Percentiles rank a stretch among this genome's conserved stretches.
Conservation (phyloP, 192 early-diverging fungal species). For the Phycomyces nitens region DNA sequence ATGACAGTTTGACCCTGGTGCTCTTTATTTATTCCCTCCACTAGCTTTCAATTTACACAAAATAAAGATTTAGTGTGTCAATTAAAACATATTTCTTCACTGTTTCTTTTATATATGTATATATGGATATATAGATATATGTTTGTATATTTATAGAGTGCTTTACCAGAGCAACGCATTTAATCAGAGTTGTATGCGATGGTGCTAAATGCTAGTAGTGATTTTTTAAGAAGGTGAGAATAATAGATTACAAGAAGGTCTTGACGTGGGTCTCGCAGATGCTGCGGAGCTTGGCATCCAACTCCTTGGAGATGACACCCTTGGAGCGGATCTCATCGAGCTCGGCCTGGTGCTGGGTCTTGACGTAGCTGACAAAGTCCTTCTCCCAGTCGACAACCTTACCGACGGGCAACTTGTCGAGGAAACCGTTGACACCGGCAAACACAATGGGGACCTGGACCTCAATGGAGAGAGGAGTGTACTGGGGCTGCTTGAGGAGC, state of each 20-base stretch:
- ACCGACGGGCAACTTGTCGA: conserved; percentile 94
- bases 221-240: conserved; percentile 2
- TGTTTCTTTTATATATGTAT: too few relatives aligned
- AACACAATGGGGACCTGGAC: conserved; percentile 97
- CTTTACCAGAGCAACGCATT: too few relatives aligned
- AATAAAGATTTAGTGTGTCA: too few relatives aligned
- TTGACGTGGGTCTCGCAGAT: conserved; percentile 74
- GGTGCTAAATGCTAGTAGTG: conserved; percentile 9
- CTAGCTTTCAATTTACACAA: too few relatives aligned
- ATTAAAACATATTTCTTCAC: too few relatives aligned
- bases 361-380: conserved; percentile 81
- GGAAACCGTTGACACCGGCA: conserved; percentile 98
- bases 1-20: too few relatives aligned
- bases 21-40: too few relatives aligned
- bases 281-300: conserved; percentile 88
- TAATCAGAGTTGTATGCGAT: not conserved
- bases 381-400: conserved; percentile 90
- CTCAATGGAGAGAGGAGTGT: conserved; percentile 92
- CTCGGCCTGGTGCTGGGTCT: conserved; percentile 81
- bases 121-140: too few relatives aligned
- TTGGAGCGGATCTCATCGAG: conserved; percentile 86
- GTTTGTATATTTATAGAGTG: too few relatives aligned
- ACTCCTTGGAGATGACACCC: conserved; percentile 80
- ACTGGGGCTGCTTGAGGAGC: conserved; percentile 99
- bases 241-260: conserved; percentile 58